Base-by-base conservation (phyloP, 352 stramenopile genomes). In the Pythium diclinum region DNA sequence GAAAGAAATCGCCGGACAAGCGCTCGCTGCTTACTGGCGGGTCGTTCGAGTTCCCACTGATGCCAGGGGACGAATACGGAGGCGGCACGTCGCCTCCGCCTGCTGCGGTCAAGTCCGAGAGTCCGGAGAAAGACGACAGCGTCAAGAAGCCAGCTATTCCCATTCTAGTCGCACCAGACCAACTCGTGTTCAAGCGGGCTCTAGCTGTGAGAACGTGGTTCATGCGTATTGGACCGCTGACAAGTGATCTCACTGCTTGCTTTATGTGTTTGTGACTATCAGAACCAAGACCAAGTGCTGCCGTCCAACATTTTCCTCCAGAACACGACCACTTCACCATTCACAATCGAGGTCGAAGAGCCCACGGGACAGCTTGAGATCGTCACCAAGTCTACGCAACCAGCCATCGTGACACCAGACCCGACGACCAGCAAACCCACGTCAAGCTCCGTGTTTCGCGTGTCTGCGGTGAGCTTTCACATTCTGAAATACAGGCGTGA, bases 231-330 rank as follows among this genome's bases (percentile, higher is more conserved):
- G n/a, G n/a, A n/a, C n/a, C n/a, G n/a, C n/a, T n/a, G n/a, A n/a
- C n/a, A n/a, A n/a, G n/a, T n/a, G n/a, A n/a, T n/a, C n/a, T n/a
- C n/a, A n/a, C n/a, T n/a, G n/a, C n/a, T n/a, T n/a, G 19, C 4
- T 2, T 2, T 16, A 0, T n/a, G 5, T 28, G 14, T 3, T 3
- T 14, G n/a, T 1, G 33, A 21, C 23, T 8, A 17, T 3, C 42
- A 83, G 76, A 73, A 79, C 28, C 52, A 66, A 16, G 54, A 64
- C 3, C 71, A 83, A 52, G 66, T 79, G 32, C 68, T 83, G 19
- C 79, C 86, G 0, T 83, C 77, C 8, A 94, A 92, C 56, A 76
- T 94, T 17, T 92, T 91, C 36, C 59, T 94, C 5, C 81, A 92
- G 54, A 94, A 94, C 67, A 85, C 72, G 32, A 87, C 83, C 2